Evolutionary conservation across 306 rosid genomes (phyloP).

Genomic region (Castanea crenata): DNA sequence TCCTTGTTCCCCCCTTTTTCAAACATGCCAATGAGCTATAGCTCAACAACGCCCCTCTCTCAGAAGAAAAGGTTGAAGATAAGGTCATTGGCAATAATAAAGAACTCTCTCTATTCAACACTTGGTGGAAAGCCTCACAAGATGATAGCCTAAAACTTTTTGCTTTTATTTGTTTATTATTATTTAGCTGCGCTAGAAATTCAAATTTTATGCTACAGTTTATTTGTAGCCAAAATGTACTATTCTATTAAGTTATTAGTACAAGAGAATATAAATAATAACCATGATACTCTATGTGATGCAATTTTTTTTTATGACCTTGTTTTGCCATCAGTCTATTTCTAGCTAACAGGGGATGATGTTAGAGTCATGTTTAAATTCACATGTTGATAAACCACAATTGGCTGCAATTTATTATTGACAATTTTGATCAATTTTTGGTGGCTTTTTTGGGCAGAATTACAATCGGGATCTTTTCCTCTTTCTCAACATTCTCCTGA

Average conservation of each 20-base stretch:
- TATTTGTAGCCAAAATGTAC: neutral
- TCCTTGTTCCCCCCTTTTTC: too few relatives aligned
- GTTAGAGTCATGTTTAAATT: neutral
- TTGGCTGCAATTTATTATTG: neutral
- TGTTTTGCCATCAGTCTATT: neutral
- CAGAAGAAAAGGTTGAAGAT: too few relatives aligned
- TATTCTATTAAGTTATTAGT: neutral
- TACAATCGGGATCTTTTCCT: constrained; percentile 94
- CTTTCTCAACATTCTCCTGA: constrained; percentile 82
- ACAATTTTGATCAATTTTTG: constrained; percentile 21
- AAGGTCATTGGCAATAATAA: too few relatives aligned
- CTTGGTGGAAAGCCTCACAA: neutral
- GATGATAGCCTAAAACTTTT: neutral
- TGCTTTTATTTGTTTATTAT: neutral
- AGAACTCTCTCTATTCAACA: neutral
- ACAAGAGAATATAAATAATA: neutral
- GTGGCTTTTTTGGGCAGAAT: constrained; percentile 45
- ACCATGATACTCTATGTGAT: neutral
- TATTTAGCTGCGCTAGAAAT: neutral
- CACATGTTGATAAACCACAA: neutral
- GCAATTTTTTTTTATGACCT: neutral
- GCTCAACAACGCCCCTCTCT: too few relatives aligned
- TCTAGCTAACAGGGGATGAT: neutral
- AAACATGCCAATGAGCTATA: too few relatives aligned
- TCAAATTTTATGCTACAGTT: neutral